Evolutionary conservation across 805 yeast genomes (phyloP), one percentile per base, ranked within the genome.

Genomic region (Candida xiaguanensis): DNA sequence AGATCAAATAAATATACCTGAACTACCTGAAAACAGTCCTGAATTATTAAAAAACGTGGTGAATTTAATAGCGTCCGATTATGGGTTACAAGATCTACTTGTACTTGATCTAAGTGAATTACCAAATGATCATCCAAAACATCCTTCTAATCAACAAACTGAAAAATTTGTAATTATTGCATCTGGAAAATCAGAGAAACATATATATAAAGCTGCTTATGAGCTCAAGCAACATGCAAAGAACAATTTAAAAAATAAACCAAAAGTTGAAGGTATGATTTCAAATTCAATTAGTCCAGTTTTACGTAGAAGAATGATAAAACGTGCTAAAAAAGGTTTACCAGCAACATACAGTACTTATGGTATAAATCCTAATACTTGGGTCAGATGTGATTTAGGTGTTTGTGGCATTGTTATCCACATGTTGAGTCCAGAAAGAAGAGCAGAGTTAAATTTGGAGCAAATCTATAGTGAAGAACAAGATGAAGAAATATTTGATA

Each of bases 371-470:
- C 69, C 80, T 4, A 88, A 87, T 49, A 75, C 85, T 18, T 90
- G 98, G 98, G 78, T 86, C 16, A 78, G 86, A 75, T 67, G 89
- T 34, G 88, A 87, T 50, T 74, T 87, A 35, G 67, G 71, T 19
- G 60, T 75, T 2, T 83, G 81, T 44, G 77, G 78, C 27, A 74
- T 88, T 3, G 75, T 70, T 39, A 72, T 90, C 23, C 95, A 90
- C 59, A 59, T 90, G 13, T 61, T 90, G 51, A 86, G 95, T 0
- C 68, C 71, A 4, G 80, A 78, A 29, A 76, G 91, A 57, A 70
- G 97, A 42, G 55, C 59, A 13, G 80, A 76, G 42, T 62, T 91
- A 47, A 78, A 85, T 51, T 68, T 90, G 53, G 96, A 88, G 56
- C 67, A 72, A 17, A 53, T 88, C 31, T 88, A 87, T 82, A 69